Evolutionary conservation across 225 moss, liverwort and hornwort genomes (phyloP), one percentile per base, ranked within the genome.

Genomic region (Bryoerythrophyllum caledonicum): DNA sequence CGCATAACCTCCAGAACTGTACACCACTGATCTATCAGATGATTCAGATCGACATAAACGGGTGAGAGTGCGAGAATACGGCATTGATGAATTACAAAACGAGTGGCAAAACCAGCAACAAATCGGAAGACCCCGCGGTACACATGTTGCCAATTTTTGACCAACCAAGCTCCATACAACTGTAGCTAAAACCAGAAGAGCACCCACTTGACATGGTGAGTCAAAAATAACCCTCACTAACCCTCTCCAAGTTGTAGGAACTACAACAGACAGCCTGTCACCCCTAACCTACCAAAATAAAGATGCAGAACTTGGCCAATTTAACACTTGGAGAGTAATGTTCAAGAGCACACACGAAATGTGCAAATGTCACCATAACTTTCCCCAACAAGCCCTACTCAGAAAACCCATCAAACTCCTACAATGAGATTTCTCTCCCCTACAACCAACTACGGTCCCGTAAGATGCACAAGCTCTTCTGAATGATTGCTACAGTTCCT

Each of bases 391-490:
- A 70, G 64, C 59, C 62, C 75, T 64, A 72, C 75, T 76, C 37
- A 59, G 46, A 34, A 75, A 75, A 75, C 68, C 74, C 72, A 77
- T 68, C 78, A 72, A 79, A 51, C 81, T 78, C 40, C 77, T 64
- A 63, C 71, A 64, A 79, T 52, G 60, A 37, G 35, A 32, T 60
- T 20, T 73, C 72, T 78, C 65, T 70, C 49, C 65, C 63, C 82
- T 77, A 77, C 46, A 79, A 82, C 68, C 80, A 70, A 88, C 75
- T 85, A 78, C 24, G 60, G 74, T 77, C 77, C 82, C 81, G 87
- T 76, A 83, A 75, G 82, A 77, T 84, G 82, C 80, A 88, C 78
- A 87, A 70, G 72, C 75, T 78, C 85, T 75, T 80, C 76, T 78
- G 73, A 77, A 76, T 85, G 65, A 75, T 68, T 72, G 74, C 80